Conservation (phyloP, 2,329 filamentous ascomycete genomes). For the Hypoxylon sp. region DNA sequence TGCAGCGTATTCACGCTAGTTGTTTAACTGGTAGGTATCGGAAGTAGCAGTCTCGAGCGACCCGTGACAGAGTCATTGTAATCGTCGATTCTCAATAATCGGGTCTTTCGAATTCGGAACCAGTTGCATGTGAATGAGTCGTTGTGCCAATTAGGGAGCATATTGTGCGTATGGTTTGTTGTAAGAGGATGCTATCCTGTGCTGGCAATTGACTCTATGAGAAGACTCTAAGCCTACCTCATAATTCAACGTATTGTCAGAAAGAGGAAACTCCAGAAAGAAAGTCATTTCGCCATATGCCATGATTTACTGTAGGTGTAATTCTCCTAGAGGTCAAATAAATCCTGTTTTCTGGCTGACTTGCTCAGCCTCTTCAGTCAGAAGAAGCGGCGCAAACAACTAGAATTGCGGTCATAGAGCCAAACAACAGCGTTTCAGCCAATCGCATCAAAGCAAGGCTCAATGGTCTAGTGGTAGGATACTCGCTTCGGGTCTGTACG, state of each 20-base stretch:
- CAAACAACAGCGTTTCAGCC: neutral
- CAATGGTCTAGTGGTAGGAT: slow-evolving; percentile 30
- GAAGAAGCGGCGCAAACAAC: neutral
- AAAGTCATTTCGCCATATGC: neutral
- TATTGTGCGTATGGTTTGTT: neutral
- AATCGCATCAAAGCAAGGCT: slow-evolving; percentile 9
- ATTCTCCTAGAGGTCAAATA: neutral
- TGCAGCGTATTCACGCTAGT: neutral
- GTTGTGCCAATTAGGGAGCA: neutral
- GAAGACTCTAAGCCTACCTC: neutral
- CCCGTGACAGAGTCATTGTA: neutral
- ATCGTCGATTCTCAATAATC: neutral
- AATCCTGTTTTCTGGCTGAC: neutral
- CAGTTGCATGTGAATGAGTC: neutral
- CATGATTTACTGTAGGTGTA: neutral
- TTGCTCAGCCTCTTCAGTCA: neutral
- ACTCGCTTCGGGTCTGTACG: slow-evolving; percentile 17
- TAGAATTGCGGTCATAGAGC: neutral
- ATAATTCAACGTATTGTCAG: neutral
- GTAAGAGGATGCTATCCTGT: neutral
- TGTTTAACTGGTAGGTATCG: neutral
- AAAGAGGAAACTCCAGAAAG: neutral
- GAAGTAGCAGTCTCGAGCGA: neutral
- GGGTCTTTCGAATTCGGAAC: neutral
- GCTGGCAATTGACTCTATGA: neutral